Evolutionary conservation across 495 filamentous ascomycete species (phyloP), one percentile per base, ranked within the genome.

Genomic region (Neurospora sp.): DNA sequence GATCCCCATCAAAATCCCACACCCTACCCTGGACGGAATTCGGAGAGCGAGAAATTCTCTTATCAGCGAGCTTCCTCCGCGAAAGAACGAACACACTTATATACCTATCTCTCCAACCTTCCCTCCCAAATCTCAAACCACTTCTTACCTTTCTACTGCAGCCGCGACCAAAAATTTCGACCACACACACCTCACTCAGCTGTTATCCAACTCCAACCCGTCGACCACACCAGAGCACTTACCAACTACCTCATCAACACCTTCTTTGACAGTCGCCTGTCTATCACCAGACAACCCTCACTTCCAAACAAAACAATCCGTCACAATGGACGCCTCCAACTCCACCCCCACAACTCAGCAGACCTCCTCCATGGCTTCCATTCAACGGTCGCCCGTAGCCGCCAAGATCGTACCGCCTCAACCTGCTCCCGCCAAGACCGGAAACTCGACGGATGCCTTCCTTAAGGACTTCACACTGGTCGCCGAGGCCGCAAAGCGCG

Each of bases 401-500:
- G 71, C 78, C 73, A 75, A 76, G 68, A 73, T 80, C 31, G 76
- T 75, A 8, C 82, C 81, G 42, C 84, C 83, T 8, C 78, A 75
- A n/a, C 81, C 76, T 18, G 73, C 75, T 65, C 73, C 77, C n/a
- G 42, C 68, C 41, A 73, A 74, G 72, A 73, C 74, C 53, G 82
- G 76, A 72, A 77, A 73, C 39, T 86, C 74, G 81, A 88, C 93
- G 80, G 80, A 89, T 81, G 69, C 87, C 77, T 94, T 91, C 79
- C 82, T 94, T 69, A 87, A 89, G 73, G 91, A 97, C 81, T 93
- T 93, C 79, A 94, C 86, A 70, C 86, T 98, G 31, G 88, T 98
- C 16, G 94, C 94, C n/a, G 95, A 98, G 82, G 95, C 95, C 3
- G 95, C 93, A 69, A 97, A 97, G 79, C 87, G 95, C 59, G 95